These are phyloP conservation scores for Corymbia calophylla DNA, from an alignment of 441 rosid species.

Conservation along the genomic window DNA sequence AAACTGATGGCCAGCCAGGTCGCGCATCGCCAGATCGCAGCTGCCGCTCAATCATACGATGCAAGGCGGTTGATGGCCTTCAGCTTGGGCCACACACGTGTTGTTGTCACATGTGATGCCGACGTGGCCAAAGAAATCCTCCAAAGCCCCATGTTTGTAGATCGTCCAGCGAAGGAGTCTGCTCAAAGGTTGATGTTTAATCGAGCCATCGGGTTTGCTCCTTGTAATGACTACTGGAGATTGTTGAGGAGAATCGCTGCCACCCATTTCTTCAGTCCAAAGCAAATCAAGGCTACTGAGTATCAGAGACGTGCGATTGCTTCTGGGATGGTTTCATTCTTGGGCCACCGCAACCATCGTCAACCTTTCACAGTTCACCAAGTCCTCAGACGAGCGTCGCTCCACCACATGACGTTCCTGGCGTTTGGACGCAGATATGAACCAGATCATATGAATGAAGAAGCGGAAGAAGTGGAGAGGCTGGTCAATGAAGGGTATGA, in stretches of 20 bases:
- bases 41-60: conserved; percentile 25
- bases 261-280: conserved; percentile 59
- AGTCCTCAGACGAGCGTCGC: background rate
- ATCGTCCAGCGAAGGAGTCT: conserved; percentile 80
- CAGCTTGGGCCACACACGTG: conserved; percentile 67
- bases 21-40: conserved; percentile 63
- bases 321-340: conserved; percentile 36
- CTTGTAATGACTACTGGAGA: conserved; percentile 76
- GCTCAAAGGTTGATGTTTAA: conserved; percentile 79
- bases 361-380: background rate
- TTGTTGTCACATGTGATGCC: conserved; percentile 63
- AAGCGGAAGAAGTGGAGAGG: background rate
- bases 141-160: conserved; percentile 60
- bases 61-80: conserved; percentile 80
- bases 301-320: conserved; percentile 37
- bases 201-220: conserved; percentile 89
- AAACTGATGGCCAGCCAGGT: conserved; percentile 43
- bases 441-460: background rate
- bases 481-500: background rate
- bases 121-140: conserved; percentile 77
- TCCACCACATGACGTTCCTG: background rate
- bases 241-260: conserved; percentile 60
- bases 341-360: background rate
- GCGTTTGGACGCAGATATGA: background rate
- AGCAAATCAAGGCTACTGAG: conserved; percentile 57